These are phyloP conservation scores for Vaccinium myrtillus DNA, from an alignment of 148 eudicot species.

Conservation along the genomic window DNA sequence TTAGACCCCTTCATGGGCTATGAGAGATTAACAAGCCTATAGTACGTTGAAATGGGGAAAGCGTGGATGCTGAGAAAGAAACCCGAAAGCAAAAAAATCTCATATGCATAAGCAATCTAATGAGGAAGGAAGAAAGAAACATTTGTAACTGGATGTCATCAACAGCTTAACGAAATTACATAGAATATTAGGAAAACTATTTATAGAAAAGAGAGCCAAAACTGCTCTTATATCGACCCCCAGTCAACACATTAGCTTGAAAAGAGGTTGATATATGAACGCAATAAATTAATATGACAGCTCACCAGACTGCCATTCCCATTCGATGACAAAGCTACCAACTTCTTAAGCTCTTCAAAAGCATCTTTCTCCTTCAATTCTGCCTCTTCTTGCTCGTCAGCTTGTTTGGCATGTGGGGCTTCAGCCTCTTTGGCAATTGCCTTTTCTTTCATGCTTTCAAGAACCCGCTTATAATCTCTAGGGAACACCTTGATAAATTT, in stretches of 20 bases:
- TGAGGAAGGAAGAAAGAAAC: background rate
- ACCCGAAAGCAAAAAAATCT: background rate
- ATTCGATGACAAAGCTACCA: conserved; percentile 51
- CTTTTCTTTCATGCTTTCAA: conserved; percentile 64
- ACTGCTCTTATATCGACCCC: conserved; percentile 31
- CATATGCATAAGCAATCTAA: background rate
- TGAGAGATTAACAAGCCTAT: background rate
- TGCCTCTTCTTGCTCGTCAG: conserved; percentile 56
- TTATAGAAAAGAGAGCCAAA: background rate
- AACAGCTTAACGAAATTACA: background rate
- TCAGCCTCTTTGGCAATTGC: conserved; percentile 49
- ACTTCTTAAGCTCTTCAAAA: conserved; percentile 78
- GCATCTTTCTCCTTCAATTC: conserved; percentile 74
- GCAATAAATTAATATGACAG: background rate
- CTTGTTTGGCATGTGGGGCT: conserved; percentile 43
- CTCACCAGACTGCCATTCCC: conserved; percentile 42
- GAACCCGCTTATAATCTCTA: conserved; percentile 85
- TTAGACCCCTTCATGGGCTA: background rate
- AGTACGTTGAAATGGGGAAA: background rate
- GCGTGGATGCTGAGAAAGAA: background rate
- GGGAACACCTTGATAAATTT: conserved; percentile 92
- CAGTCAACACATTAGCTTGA: conserved; percentile 12
- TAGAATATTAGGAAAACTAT: background rate
- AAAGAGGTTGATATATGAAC: background rate
- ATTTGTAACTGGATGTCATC: background rate